phyloP scores from a whole-genome alignment of 257 asterid species.

The Fraxinus pennsylvanica region DNA sequence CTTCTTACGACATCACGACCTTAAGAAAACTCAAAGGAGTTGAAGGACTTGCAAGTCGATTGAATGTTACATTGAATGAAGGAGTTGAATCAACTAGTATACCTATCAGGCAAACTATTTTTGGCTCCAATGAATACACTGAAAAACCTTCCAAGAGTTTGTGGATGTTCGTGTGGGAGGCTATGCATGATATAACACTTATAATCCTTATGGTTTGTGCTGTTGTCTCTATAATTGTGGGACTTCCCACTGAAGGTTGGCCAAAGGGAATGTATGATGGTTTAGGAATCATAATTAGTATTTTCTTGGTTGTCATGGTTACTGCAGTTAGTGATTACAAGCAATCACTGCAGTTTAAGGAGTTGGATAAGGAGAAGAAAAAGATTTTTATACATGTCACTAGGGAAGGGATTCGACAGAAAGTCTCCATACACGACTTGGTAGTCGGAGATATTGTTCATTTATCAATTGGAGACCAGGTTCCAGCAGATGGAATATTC shows the following conservation, averaged over 20 bases:
- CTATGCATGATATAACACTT: conserved; percentile 88
- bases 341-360: conserved; percentile 94
- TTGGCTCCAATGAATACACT: conserved; percentile 69
- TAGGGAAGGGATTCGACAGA: conserved; percentile 79
- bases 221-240: conserved; percentile 84
- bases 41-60: conserved; percentile 67
- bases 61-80: conserved; percentile 66
- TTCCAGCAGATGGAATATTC: conserved; percentile 89
- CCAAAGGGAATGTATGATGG: conserved; percentile 95
- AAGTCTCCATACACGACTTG: conserved; percentile 76
- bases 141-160: conserved; percentile 89
- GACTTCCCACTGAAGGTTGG: conserved; percentile 97
- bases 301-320: conserved; percentile 78
- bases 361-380: conserved; percentile 94
- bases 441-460: conserved; percentile 89
- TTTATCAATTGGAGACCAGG: conserved; percentile 73
- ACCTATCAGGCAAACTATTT: conserved; percentile 56
- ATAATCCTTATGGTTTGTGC: conserved; percentile 86
- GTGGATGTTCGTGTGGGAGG: conserved; percentile 94
- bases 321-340: conserved; percentile 92
- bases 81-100: conserved; percentile 72
- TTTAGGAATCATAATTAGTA: conserved; percentile 80
- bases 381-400: conserved; percentile 82
- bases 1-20: conserved; percentile 74
- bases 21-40: conserved; percentile 67